Evolutionary conservation across 345 rosid species (phyloP).

Genomic region (Syzygium jambos): DNA sequence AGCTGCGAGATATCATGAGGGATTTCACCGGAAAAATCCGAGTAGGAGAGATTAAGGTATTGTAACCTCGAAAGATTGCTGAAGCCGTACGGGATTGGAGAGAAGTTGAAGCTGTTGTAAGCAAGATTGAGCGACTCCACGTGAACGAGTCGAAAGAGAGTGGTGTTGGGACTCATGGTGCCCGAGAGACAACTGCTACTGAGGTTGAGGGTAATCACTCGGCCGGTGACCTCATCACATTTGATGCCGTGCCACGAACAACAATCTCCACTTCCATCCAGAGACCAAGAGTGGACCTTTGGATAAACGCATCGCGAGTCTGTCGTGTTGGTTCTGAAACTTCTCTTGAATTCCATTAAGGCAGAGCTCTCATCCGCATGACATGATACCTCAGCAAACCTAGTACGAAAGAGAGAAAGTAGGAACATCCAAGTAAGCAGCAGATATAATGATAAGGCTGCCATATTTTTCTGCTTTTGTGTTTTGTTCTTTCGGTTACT

Average conservation of each 20-base stretch:
- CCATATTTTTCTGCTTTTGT: neutral
- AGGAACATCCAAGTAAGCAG: neutral
- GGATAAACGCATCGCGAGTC: neutral
- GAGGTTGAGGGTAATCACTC: neutral
- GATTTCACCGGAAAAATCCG: neutral
- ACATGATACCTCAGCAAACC: neutral
- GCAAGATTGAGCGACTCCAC: constrained; percentile 1
- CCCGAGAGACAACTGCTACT: neutral
- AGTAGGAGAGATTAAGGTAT: neutral
- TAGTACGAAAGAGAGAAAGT: neutral
- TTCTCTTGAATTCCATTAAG: neutral
- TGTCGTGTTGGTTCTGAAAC: neutral
- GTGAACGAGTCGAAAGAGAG: neutral
- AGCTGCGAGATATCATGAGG: neutral
- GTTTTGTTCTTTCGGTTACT: neutral
- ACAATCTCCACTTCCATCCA: neutral
- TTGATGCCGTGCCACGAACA: neutral
- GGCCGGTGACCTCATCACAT: neutral
- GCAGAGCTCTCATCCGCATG: neutral
- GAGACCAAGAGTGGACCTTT: neutral
- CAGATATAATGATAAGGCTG: neutral
- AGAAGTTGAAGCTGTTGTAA: neutral
- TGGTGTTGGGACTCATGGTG: neutral
- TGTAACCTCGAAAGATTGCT: neutral
- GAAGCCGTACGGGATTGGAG: neutral